Base-by-base conservation (phyloP, 148 eudicot species). In the Camellia granthamiana region DNA sequence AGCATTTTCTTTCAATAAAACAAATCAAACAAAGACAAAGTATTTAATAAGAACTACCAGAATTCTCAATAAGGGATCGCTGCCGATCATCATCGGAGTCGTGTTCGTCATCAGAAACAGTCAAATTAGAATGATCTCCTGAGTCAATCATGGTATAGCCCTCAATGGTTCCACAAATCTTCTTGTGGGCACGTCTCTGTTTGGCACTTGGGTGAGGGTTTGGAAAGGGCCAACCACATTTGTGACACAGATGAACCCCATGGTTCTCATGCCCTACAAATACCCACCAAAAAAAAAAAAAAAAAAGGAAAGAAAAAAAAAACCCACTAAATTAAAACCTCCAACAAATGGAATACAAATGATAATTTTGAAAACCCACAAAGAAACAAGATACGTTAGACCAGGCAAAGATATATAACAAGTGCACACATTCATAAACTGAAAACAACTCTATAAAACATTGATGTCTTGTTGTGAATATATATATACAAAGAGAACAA, bases 201-300 rank as follows among this genome's bases (percentile, higher is more conserved):
- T 78, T 93, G 72, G 95, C 81, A 85, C 97, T 93, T 2, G 97
- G 95, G 66, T 89, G 91, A 51, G 92, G 83, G 7, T 93, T 93
- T 38, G 97, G 95, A 76, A 84, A 91, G 3, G 92, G 82, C 97
- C 95, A 93, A 38, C 95, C 93, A 88, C 97, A 93, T 82, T 81
- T 89, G 76, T 79, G 82, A 72, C 97, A 93, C 58, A 85, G 18
- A 84, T 88, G 88, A 74, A 79, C 90, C 47, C 89, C 85, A 71
- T 90, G 90, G 74, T 82, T 90, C 82, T 87, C 90, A 81, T 77
- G 80, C 79, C 88, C 90, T 90, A 30, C 38, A 30, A 30, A 30
- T 30, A 30, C 38, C 38, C 38, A 30, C 38, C 1, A 30, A 30
- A 30, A 30, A 30, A 30, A 1, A 30, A 30, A 30, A 30, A 30